Conservation (phyloP, 768 basidiomycete genomes). For the Lactifluus piperatus region DNA sequence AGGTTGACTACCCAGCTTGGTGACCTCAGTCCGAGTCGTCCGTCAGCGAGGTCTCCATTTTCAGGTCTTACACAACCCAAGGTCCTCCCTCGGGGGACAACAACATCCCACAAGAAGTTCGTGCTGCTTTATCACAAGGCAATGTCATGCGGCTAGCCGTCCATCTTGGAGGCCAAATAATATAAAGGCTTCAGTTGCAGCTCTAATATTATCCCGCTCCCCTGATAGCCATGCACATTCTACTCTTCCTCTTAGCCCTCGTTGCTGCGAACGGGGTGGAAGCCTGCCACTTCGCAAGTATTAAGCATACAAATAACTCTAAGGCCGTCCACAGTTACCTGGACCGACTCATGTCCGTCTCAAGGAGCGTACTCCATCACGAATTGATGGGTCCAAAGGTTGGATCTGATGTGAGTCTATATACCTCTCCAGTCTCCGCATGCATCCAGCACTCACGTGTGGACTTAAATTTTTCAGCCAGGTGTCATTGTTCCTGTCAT, state of each 20-base stretch:
- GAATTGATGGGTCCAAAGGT: neutral
- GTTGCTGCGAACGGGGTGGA: neutral
- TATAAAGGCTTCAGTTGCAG: too few relatives aligned
- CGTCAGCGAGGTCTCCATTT: too few relatives aligned
- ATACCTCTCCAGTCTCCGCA: neutral
- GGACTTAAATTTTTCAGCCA: neutral
- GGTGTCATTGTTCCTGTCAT: constrained; percentile 4
- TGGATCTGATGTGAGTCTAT: neutral
- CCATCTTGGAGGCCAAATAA: too few relatives aligned
- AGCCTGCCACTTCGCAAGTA: neutral
- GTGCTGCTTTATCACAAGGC: too few relatives aligned
- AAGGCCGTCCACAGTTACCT: neutral
- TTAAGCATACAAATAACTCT: neutral
- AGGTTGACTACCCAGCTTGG: too few relatives aligned
- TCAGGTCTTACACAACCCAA: too few relatives aligned
- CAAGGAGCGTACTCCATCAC: neutral
- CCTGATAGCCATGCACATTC: neutral
- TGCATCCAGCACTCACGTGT: neutral
- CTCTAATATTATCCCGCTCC: too few relatives aligned
- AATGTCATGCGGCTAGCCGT: too few relatives aligned
- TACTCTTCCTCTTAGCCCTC: neutral
- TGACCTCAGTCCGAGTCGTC: too few relatives aligned
- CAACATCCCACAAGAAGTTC: too few relatives aligned
- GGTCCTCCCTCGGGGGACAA: too few relatives aligned
- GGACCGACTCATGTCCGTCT: neutral